These are phyloP conservation scores for Fraxinus greggii DNA, from an alignment of 305 asterid species.

Conservation along the genomic window DNA sequence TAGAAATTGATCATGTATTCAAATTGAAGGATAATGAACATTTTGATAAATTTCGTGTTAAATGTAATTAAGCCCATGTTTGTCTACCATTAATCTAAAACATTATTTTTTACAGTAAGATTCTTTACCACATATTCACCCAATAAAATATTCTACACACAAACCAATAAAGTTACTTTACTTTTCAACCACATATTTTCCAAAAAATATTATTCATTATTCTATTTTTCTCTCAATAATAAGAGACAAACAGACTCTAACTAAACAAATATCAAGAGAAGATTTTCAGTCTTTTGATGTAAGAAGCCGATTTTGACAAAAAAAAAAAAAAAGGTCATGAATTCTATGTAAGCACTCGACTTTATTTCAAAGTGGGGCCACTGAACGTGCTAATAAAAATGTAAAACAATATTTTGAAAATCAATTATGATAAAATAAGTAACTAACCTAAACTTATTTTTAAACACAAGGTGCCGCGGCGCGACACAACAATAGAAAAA, in stretches of 20 bases:
- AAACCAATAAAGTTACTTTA: no score
- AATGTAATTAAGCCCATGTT: no score
- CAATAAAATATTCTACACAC: no score
- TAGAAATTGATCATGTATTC: neutral
- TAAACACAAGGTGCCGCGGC: neutral
- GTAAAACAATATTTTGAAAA: neutral
- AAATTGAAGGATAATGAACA: neutral
- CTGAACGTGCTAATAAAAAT: neutral
- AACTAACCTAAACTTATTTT: neutral
- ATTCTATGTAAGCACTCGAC: neutral
- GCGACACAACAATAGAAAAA: neutral
- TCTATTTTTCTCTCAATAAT: no score
- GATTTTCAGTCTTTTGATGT: neutral
- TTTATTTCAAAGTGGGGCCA: neutral
- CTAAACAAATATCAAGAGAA: neutral
- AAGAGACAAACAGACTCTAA: no score
- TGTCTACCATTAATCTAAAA: no score
- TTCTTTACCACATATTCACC: no score
- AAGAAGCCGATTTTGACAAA: neutral
- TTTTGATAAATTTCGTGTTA: neutral
- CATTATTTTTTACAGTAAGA: no score
- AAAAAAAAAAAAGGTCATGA: neutral
- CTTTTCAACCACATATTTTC: no score
- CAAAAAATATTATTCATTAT: no score
- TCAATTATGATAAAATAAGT: neutral